Evolutionary conservation across 2,329 filamentous ascomycete species (phyloP), one percentile per base, ranked within the genome.

Genomic region (Trichocomaceae sp.): DNA sequence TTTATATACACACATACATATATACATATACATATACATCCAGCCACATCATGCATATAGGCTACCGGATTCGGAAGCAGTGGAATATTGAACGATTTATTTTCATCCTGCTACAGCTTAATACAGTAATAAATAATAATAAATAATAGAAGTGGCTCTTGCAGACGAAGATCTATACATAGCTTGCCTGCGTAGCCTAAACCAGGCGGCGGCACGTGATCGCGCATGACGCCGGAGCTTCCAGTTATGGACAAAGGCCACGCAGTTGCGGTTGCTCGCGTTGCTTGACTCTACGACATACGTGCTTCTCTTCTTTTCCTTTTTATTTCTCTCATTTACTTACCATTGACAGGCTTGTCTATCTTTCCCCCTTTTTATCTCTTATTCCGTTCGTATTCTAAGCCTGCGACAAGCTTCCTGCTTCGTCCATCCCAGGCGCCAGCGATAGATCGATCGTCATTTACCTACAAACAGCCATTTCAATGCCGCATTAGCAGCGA

Each of bases 181-280:
- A n/a, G n/a, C n/a, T n/a, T n/a, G n/a, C n/a, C n/a, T n/a, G n/a
- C n/a, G n/a, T 26, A 26, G 23, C 23, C 23, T 26, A 26, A 26
- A 26, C 8, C 4, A 8, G 23, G 8, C 4, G 23, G 23, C 23
- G 8, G 23, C 67, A 69, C 67, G 67, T 69, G 67, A 69, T 58
- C 55, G 15, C 31, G 7, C 23, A 50, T 66, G 64, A 60, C 65
- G 31, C 37, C 47, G 47, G 35, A 50, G 33, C 48, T 50, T 7
- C 46, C 46, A n/a, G n/a, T n/a, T n/a, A n/a, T n/a, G 26, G 26
- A 29, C 26, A 29, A 29, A 29, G 26, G 26, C 26, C 26, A 29
- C 26, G 26, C 26, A 29, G 26, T 29, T 29, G 26, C 26, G 10
- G 26, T 29, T 29, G 26, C 26, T 29, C 26, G 26, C 26, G 26